phyloP scores from a whole-genome alignment of 345 rosid species.

The Cochlearia excelsa region DNA sequence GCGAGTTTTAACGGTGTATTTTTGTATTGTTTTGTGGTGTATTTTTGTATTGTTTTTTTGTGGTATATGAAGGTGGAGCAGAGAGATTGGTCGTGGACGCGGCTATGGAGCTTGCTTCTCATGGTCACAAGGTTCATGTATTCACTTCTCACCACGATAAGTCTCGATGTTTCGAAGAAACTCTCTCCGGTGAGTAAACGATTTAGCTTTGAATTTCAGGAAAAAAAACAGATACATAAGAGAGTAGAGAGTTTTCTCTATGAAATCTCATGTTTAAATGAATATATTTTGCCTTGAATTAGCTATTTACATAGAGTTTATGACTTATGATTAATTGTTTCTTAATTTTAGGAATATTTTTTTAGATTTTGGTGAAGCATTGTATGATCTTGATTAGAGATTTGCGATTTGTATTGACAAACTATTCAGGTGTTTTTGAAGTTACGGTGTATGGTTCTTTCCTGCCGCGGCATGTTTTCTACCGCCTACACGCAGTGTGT shows the following conservation, averaged over 20 bases:
- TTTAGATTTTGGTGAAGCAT: background rate
- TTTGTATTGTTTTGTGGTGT: too few relatives aligned
- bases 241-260: constrained; percentile 7
- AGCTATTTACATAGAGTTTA: background rate
- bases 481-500: constrained; percentile 77
- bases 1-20: too few relatives aligned
- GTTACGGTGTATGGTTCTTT: constrained; percentile 79
- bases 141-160: constrained; percentile 89
- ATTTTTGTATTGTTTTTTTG: background rate
- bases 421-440: constrained; percentile 61
- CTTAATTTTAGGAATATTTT: constrained; percentile 1
- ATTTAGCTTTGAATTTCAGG: constrained; percentile 5
- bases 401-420: constrained; percentile 5
- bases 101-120: constrained; percentile 76
- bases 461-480: constrained; percentile 77
- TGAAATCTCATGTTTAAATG: background rate
- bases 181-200: constrained; percentile 51
- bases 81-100: constrained; percentile 95
- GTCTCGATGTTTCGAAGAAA: constrained; percentile 89
- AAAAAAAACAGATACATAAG: background rate
- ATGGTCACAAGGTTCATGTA: constrained; percentile 77
- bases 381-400: background rate
- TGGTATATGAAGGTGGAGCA: constrained; percentile 67
- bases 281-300: background rate
- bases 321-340: background rate